Conservation (phyloP, 83 land plant species). For the Picea mariana region DNA sequence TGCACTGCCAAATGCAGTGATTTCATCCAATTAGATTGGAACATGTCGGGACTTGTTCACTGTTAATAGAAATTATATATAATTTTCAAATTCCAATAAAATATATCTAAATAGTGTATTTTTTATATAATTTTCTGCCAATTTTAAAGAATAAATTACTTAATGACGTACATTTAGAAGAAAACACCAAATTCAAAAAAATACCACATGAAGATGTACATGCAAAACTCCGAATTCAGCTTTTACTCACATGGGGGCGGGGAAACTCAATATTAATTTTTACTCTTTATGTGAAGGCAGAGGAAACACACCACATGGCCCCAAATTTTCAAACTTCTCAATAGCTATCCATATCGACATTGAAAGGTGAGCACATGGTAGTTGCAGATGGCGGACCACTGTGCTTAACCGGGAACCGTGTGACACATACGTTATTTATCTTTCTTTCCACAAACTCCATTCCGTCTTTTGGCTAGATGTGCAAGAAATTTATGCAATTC, state of each 20-base stretch:
- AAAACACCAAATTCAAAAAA: too few species aligned
- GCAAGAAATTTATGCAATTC: background rate
- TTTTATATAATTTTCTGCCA: too few species aligned
- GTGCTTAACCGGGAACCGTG: background rate
- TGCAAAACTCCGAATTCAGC: background rate
- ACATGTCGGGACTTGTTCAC: too few species aligned
- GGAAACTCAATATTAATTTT: too few species aligned
- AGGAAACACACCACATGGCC: background rate
- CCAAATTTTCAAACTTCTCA: background rate
- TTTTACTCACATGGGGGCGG: background rate
- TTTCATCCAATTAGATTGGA: too few species aligned
- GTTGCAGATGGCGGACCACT: background rate
- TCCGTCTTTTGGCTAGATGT: background rate
- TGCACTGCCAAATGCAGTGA: too few species aligned
- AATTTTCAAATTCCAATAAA: too few species aligned
- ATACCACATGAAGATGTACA: too few species aligned
- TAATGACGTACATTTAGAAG: too few species aligned
- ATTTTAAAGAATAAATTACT: too few species aligned
- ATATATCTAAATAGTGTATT: too few species aligned
- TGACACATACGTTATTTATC: background rate
- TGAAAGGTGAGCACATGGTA: slow-evolving; percentile 9
- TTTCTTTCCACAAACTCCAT: background rate
- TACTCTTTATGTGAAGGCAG: background rate
- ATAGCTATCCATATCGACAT: background rate
- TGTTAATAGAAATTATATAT: too few species aligned